Evolutionary conservation across 129 eudicot genomes (phyloP).

Genomic region (Artemisia argyi): DNA sequence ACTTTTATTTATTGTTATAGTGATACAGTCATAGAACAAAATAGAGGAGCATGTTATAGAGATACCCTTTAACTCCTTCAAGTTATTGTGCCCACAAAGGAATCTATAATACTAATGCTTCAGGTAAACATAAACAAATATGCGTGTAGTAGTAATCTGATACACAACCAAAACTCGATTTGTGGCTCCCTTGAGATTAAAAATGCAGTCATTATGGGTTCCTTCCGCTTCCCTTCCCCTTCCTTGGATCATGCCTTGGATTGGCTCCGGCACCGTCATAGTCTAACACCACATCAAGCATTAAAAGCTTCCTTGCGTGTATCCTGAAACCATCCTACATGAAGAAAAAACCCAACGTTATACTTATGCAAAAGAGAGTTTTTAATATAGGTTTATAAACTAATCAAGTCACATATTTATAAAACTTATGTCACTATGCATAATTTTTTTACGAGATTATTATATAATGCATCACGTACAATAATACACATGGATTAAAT

Average conservation of each 20-base stretch:
- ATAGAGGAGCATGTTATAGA: background rate
- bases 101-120: conserved; percentile 23
- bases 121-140: conserved; percentile 16
- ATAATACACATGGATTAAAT: no score
- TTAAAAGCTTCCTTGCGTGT: conserved; percentile 56
- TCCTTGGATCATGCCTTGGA: conserved; percentile 73
- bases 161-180: conserved; percentile 14
- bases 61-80: conserved; percentile 14
- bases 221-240: conserved; percentile 46
- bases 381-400: no score
- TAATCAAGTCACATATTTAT: no score
- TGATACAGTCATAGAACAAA: conserved; percentile 10
- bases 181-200: conserved; percentile 10
- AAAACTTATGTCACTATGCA: no score
- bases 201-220: conserved; percentile 38
- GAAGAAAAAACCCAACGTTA: background rate
- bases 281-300: conserved; percentile 50
- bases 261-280: conserved; percentile 78
- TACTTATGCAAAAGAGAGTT: no score
- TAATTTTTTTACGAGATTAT: no score
- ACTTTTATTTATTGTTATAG: conserved; percentile 23
- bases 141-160: conserved; percentile 11
- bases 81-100: conserved; percentile 27
- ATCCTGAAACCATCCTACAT: conserved; percentile 41
- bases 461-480: no score